These are phyloP conservation scores for Chytridium lagenaria DNA, from an alignment of 371 early-diverging fungal genomes.

Conservation along the genomic window DNA sequence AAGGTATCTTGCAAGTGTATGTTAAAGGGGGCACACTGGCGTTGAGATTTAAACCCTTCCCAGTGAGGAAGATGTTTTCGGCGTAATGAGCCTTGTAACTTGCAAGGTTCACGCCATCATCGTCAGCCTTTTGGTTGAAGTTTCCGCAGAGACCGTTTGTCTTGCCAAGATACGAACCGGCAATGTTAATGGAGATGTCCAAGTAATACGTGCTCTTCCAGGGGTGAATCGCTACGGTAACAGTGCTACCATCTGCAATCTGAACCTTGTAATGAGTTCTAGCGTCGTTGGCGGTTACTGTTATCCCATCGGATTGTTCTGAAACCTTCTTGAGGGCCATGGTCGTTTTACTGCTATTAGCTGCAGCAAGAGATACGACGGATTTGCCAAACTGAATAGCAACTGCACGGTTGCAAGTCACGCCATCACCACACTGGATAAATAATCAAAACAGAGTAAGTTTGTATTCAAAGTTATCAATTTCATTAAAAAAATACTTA, in stretches of 20 bases:
- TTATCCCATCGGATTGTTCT: background rate
- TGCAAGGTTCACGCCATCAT: background rate
- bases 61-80: background rate
- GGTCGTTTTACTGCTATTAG: background rate
- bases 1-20: background rate
- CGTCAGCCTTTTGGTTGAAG: background rate
- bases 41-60: background rate
- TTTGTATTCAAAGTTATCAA: no score
- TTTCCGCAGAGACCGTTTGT: slow-evolving; percentile 4
- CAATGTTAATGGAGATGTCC: background rate
- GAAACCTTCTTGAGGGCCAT: background rate
- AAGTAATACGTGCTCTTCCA: background rate
- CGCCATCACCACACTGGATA: background rate
- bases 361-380: background rate
- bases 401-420: background rate
- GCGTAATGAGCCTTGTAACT: background rate
- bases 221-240: background rate
- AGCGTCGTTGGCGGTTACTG: background rate
- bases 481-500: background rate
- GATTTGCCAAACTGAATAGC: slow-evolving; percentile 1
- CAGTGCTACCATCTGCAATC: background rate
- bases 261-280: background rate
- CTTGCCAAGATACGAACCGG: background rate
- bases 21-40: background rate
- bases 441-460: background rate